Conservation (phyloP, 2,329 filamentous ascomycete species). For the Aspergillus novoparasiticus region DNA sequence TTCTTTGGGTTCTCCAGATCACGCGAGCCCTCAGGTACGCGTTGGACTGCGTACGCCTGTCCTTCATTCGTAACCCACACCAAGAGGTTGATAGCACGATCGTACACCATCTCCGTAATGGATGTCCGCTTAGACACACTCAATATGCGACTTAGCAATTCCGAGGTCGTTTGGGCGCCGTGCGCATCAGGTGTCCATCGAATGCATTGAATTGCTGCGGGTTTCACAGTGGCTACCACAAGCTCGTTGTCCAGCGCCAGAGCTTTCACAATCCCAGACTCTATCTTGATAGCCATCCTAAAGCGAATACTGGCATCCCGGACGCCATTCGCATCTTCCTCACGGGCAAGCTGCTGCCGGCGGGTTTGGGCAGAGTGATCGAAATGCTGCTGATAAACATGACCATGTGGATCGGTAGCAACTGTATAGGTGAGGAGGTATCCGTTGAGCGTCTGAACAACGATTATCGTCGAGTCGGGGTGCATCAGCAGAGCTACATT, state of each 20-base stretch:
- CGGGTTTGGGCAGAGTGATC: slow-evolving; percentile 49
- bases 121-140: slow-evolving; percentile 79
- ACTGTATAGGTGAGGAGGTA: slow-evolving; percentile 95
- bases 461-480: slow-evolving; percentile 88
- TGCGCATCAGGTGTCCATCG: slow-evolving; percentile 84
- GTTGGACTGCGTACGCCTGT: slow-evolving; percentile 86
- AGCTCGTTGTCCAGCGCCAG: slow-evolving; percentile 91
- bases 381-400: slow-evolving; percentile 84
- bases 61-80: slow-evolving; percentile 92
- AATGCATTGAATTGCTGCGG: slow-evolving; percentile 94
- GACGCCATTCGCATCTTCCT: slow-evolving; percentile 80
- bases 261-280: slow-evolving; percentile 87
- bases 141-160: slow-evolving; percentile 81
- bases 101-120: slow-evolving; percentile 84
- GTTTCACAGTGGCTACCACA: slow-evolving; percentile 86
- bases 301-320: slow-evolving; percentile 89
- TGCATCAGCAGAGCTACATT: slow-evolving; percentile 84
- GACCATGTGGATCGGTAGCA: slow-evolving; percentile 77
- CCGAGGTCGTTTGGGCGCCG: slow-evolving; percentile 84
- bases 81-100: slow-evolving; percentile 92
- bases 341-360: slow-evolving; percentile 50
- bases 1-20: slow-evolving; percentile 58
- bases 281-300: slow-evolving; percentile 96
- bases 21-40: slow-evolving; percentile 48
- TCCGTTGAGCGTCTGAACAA: slow-evolving; percentile 81